A percentile compares a stretch with the other conserved stretches of the same genome.
Conservation (phyloP, 1,284 basidiomycete genomes). For the Ganoderma boninense region DNA sequence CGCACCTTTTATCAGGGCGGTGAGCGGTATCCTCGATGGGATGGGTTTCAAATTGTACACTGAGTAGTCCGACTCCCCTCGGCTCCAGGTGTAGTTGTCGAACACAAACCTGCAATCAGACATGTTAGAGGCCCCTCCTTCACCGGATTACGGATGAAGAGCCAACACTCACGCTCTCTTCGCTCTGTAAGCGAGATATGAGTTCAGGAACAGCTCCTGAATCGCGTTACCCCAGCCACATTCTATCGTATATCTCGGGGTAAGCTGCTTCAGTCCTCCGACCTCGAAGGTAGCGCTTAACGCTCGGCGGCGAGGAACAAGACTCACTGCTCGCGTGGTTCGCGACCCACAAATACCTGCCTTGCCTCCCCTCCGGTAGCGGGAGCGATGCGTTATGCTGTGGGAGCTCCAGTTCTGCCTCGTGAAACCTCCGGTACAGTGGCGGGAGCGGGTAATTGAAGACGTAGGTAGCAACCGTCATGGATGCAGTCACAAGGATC, state of each 20-base stretch:
- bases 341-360: slow-evolving; percentile 54
- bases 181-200: slow-evolving; percentile 42
- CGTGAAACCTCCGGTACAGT: slow-evolving; percentile 52
- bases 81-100: slow-evolving; percentile 49
- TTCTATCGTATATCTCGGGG: slow-evolving; percentile 30
- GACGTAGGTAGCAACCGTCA: slow-evolving; percentile 14
- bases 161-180: slow-evolving; percentile 44
- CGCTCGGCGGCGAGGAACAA: no score
- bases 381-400: slow-evolving; percentile 51
- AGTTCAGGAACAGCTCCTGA: slow-evolving; percentile 49
- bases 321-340: slow-evolving; percentile 54
- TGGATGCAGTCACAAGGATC: slow-evolving; percentile 3
- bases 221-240: slow-evolving; percentile 53
- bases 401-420: slow-evolving; percentile 53
- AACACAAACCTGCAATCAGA: slow-evolving; percentile 45
- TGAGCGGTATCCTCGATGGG: slow-evolving; percentile 48
- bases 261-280: not conserved
- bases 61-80: slow-evolving; percentile 39
- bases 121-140: not conserved
- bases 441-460: slow-evolving; percentile 46
- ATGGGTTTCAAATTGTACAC: slow-evolving; percentile 43
- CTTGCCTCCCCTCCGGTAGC: slow-evolving; percentile 49
- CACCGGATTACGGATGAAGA: slow-evolving; percentile 10
- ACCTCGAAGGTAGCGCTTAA: not conserved
- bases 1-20: slow-evolving; percentile 41